These are phyloP conservation scores for Neofusicoccum cordaticola DNA, from an alignment of 2,329 filamentous ascomycete genomes.

Conservation along the genomic window DNA sequence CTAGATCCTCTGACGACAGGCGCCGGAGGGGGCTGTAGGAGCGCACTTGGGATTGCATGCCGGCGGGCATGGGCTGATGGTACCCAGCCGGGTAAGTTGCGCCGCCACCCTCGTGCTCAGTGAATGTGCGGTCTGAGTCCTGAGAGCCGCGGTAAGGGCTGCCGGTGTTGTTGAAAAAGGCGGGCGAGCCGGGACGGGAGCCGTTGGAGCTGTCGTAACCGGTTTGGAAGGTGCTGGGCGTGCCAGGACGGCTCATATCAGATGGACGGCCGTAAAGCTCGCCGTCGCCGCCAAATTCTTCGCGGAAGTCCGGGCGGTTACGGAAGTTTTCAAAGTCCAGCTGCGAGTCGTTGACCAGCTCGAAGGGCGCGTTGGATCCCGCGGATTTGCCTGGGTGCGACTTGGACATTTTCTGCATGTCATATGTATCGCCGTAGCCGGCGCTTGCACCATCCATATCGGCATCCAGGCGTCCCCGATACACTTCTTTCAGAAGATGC, in stretches of 20 bases:
- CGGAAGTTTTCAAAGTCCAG: slow-evolving; percentile 93
- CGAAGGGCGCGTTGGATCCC: slow-evolving; percentile 60
- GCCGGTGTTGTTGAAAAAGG: background rate
- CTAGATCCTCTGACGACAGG: slow-evolving; percentile 1
- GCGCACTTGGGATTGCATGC: slow-evolving; percentile 28
- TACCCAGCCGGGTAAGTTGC: slow-evolving; percentile 47
- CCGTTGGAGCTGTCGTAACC: slow-evolving; percentile 27
- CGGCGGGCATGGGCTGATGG: slow-evolving; percentile 42
- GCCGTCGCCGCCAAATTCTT: slow-evolving; percentile 76
- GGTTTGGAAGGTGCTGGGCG: slow-evolving; percentile 47
- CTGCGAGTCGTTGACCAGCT: slow-evolving; percentile 80
- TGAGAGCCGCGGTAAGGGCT: slow-evolving; percentile 21
- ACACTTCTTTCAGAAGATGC: slow-evolving; percentile 80
- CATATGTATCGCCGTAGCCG: slow-evolving; percentile 79
- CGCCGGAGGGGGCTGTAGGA: slow-evolving; percentile 38
- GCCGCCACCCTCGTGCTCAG: background rate
- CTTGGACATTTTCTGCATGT: slow-evolving; percentile 72
- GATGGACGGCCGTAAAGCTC: slow-evolving; percentile 50
- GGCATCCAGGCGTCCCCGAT: slow-evolving; percentile 74
- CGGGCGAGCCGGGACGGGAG: background rate
- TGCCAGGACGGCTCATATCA: slow-evolving; percentile 53
- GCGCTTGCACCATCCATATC: slow-evolving; percentile 55
- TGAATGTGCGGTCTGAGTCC: slow-evolving; percentile 25
- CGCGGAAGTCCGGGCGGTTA: slow-evolving; percentile 80
- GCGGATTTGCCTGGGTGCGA: slow-evolving; percentile 55